Evolutionary conservation across 2,329 filamentous ascomycete genomes (phyloP).

Genomic region (Pseudocercospora pini-densiflorae): DNA sequence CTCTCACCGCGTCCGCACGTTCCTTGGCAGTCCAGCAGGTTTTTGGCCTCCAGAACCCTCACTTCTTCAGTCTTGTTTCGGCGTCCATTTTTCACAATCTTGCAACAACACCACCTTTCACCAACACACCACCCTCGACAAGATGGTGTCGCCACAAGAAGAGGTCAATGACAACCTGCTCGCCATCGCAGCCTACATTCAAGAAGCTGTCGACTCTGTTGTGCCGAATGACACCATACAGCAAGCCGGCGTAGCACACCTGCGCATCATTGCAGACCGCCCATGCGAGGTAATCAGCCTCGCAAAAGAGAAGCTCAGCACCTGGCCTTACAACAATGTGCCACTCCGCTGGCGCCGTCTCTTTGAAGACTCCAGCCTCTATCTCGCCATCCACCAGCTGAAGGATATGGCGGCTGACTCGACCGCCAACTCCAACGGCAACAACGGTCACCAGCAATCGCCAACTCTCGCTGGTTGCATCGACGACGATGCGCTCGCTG

Average conservation of each 20-base stretch:
- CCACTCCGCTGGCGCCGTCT: conserved; percentile 71
- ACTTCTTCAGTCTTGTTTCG: too few relatives aligned
- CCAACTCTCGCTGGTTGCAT: not conserved
- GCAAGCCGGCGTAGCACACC: conserved; percentile 42
- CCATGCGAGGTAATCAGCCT: conserved; percentile 61
- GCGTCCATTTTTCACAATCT: too few relatives aligned
- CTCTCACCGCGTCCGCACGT: too few relatives aligned
- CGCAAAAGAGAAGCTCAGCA: conserved; percentile 70
- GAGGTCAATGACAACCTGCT: too few relatives aligned
- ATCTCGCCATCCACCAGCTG: conserved; percentile 56
- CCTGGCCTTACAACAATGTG: conserved; percentile 69
- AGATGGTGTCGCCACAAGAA: too few relatives aligned
- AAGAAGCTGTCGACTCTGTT: conserved; percentile 47
- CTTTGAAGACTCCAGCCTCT: conserved; percentile 72
- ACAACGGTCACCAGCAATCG: not conserved
- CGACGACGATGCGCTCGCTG: conserved; percentile 10
- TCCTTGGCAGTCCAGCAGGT: too few relatives aligned
- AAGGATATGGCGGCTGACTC: not conserved
- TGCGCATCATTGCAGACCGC: conserved; percentile 42
- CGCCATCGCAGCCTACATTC: conserved; percentile 37
- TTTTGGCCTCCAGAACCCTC: too few relatives aligned
- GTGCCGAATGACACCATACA: conserved; percentile 35
- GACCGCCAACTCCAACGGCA: not conserved
- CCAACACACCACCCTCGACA: too few relatives aligned
- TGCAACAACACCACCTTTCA: too few relatives aligned